A percentile compares a stretch with the other conserved stretches of the same genome.
Conservation (phyloP, 345 rosid species). For the Pugionium dolabratum region DNA sequence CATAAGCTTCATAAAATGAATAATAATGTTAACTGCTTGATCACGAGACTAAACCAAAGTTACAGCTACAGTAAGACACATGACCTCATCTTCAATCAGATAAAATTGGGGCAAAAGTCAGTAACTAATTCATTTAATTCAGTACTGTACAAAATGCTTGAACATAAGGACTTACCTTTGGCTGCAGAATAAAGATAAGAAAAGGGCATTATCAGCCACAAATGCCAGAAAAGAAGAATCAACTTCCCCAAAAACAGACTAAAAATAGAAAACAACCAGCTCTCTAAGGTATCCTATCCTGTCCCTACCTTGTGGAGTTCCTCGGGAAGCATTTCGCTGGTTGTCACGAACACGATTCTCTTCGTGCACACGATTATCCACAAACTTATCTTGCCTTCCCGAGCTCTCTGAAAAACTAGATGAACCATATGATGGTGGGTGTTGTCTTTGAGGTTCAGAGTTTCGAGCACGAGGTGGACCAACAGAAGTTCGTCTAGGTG, state of each 20-base stretch:
- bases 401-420: conserved; percentile 68
- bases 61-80: conserved; percentile 53
- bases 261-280: conserved; percentile 55
- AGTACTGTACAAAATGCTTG: conserved; percentile 66
- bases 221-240: conserved; percentile 30
- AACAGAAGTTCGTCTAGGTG: conserved; percentile 66
- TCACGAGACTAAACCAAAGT: conserved; percentile 52
- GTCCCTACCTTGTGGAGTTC: conserved; percentile 99
- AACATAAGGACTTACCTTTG: conserved; percentile 93
- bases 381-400: conserved; percentile 69
- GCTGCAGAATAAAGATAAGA: conserved; percentile 67
- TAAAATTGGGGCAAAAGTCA: conserved; percentile 52
- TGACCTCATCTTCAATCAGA: conserved; percentile 51
- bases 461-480: conserved; percentile 63
- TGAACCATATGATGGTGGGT: conserved; percentile 53
- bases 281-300: conserved; percentile 69
- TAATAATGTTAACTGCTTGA: conserved; percentile 78
- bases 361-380: conserved; percentile 65
- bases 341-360: conserved; percentile 59
- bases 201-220: conserved; percentile 39
- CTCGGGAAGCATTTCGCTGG: conserved; percentile 64
- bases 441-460: conserved; percentile 64
- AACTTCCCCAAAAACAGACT: conserved; percentile 44
- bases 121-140: conserved; percentile 61
- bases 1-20: conserved; percentile 98